These are phyloP conservation scores for Alloteropsis semialata DNA, from an alignment of 176 grass and related monocot species.

Conservation along the genomic window DNA sequence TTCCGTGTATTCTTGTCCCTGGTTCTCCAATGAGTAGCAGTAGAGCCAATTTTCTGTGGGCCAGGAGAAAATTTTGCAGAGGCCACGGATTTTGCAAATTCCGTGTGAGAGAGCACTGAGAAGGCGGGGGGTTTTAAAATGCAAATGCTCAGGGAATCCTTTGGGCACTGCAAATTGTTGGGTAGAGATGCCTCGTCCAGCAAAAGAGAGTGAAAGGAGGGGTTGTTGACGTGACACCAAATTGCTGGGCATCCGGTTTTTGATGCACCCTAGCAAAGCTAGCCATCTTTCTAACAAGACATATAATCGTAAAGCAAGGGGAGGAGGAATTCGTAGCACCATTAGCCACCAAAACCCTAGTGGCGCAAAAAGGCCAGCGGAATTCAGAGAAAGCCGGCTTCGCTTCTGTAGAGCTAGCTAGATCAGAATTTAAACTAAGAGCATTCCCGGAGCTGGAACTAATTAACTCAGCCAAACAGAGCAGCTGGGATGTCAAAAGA, in stretches of 20 bases:
- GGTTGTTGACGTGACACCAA: slow-evolving; percentile 50
- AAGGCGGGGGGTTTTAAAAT: slow-evolving; percentile 12
- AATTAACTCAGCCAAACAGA: background rate
- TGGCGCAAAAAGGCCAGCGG: slow-evolving; percentile 2
- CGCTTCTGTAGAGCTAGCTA: background rate
- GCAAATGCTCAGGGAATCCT: slow-evolving; percentile 25
- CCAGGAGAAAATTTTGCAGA: background rate
- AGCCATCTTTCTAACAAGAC: slow-evolving; percentile 51
- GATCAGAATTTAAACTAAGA: background rate
- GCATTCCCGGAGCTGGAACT: background rate
- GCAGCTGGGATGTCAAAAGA: background rate
- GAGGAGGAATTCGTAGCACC: slow-evolving; percentile 35
- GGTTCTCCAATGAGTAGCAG: slow-evolving; percentile 9
- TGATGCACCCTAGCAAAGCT: slow-evolving; percentile 51
- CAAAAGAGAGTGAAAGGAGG: slow-evolving; percentile 29
- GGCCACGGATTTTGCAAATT: slow-evolving; percentile 21
- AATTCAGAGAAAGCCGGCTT: background rate
- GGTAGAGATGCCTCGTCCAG: slow-evolving; percentile 40
- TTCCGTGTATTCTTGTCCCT: slow-evolving; percentile 9
- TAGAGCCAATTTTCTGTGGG: background rate
- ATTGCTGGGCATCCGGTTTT: slow-evolving; percentile 39
- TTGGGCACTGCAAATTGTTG: slow-evolving; percentile 35
- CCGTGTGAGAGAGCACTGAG: slow-evolving; percentile 19
- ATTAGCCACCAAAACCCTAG: slow-evolving; percentile 32
- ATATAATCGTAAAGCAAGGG: slow-evolving; percentile 40